Percentiles rank a stretch among this genome's conserved stretches.
These are phyloP conservation scores for Trichocladium antarcticum DNA, from an alignment of 495 filamentous ascomycete species.

Conservation along the genomic window DNA sequence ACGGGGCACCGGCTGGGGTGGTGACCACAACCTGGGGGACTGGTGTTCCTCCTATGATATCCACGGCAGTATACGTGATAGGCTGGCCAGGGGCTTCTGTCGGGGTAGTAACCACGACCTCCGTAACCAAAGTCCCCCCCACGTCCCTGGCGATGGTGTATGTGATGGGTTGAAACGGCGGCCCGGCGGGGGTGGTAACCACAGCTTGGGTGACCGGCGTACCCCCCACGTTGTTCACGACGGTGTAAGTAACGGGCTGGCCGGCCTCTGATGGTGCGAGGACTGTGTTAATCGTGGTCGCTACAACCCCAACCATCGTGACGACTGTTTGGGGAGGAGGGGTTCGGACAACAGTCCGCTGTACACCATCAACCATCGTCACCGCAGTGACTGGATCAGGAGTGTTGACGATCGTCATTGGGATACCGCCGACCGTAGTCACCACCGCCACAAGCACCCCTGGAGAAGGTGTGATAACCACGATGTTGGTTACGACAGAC, in stretches of 20 bases:
- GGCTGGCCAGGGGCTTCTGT: constrained; percentile 6
- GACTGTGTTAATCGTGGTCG: constrained; percentile 4
- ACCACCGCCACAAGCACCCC: constrained; percentile 3
- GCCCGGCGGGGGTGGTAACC: constrained; percentile 9
- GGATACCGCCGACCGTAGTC: constrained; percentile 12
- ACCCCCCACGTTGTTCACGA: constrained; percentile 12
- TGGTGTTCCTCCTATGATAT: constrained; percentile 13
- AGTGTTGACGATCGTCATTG: constrained; percentile 13
- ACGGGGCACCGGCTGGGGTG: constrained; percentile 9
- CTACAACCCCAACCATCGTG: constrained; percentile 5
- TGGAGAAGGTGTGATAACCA: constrained; percentile 19
- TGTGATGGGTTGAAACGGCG: constrained; percentile 10
- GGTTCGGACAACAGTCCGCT: constrained; percentile 14
- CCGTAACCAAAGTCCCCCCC: constrained; percentile 12
- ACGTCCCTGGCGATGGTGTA: constrained; percentile 13
- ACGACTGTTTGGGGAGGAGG: constrained; percentile 16
- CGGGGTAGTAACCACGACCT: constrained; percentile 12
- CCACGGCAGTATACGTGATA: constrained; percentile 12
- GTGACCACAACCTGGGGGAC: constrained; percentile 17
- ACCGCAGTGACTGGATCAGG: constrained; percentile 11
- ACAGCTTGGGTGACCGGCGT: constrained; percentile 11
- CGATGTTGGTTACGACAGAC: constrained; percentile 11
- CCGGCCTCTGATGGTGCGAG: constrained; percentile 1
- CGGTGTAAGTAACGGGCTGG: constrained; percentile 11
- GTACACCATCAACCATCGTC: constrained; percentile 6